Evolutionary conservation across 352 stramenopile species (phyloP), one percentile per base, ranked within the genome.

Genomic region (Globisporangium nagaii): DNA sequence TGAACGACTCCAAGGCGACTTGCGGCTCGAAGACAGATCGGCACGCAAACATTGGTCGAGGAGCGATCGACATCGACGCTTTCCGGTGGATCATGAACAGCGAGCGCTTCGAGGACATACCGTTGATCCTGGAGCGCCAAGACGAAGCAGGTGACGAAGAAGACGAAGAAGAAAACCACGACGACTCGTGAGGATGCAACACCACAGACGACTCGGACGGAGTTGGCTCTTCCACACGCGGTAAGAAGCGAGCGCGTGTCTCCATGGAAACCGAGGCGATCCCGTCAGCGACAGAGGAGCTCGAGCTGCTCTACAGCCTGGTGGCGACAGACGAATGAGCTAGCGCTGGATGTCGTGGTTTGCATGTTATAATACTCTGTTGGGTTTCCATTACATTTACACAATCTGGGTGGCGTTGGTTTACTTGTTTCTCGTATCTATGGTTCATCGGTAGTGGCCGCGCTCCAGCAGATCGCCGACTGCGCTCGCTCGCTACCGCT

Each of bases 61-160:
- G 71, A 3, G 22, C 31, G 6, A 71, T 81, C 10, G 61, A 64
- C 0, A 28, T 79, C 4, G 22, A 45, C 9, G 60, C 65, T 9
- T 81, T 81, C 30, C 24, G 70, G 3, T 71, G 65, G 60, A 30
- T 81, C 19, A 78, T 81, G 71, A 73, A 75, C 52, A 57, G 47
- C 22, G 46, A 40, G 7, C 54, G 52, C 25, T 81, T 76, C 50
- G 61, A 70, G 11, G n/a, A 50, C 11, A 17, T 81, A 15, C 68
- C 71, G 12, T 62, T 81, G 60, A 77, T 81, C 25, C 48, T 81
- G n/a, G 71, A 81, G 64, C 19, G 30, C 36, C 17, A 55, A 60
- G 43, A 55, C 28, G 24, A 54, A 56, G 37, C 28, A 49, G 25
- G n/a, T 5, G 50, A 3, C 20, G 17, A 37, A 42, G 22, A 25